Evolutionary conservation across 2,329 filamentous ascomycete species (phyloP).

Genomic region (Fusarium sp.): DNA sequence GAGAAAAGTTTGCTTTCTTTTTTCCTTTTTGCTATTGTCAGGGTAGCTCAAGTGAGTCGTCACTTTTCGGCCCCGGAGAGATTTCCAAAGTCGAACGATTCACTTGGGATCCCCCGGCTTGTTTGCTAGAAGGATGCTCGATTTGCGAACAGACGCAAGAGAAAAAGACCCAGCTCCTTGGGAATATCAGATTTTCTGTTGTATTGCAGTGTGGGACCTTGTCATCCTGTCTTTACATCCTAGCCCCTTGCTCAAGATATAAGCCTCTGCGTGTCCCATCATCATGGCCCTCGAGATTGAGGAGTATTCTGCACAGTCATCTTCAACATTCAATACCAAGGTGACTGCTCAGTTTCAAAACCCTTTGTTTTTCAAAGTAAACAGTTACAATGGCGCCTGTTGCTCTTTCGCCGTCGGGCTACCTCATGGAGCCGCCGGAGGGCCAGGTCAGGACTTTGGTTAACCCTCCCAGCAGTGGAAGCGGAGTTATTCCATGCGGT

Average conservation of each 20-base stretch:
- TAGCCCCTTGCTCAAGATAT: slow-evolving; percentile 28
- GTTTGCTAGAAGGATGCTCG: slow-evolving; percentile 9
- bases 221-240: slow-evolving; percentile 15
- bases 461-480: slow-evolving; percentile 43
- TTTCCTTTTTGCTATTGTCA: neutral
- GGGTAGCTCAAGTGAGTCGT: slow-evolving; percentile 30
- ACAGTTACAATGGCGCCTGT: slow-evolving; percentile 66
- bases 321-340: slow-evolving; percentile 10
- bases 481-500: slow-evolving; percentile 41
- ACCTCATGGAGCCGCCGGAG: slow-evolving; percentile 46
- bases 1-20: slow-evolving; percentile 22
- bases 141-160: neutral
- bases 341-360: slow-evolving; percentile 19
- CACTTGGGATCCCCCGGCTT: slow-evolving; percentile 27
- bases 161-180: neutral
- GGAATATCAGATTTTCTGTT: slow-evolving; percentile 24
- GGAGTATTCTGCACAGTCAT: slow-evolving; percentile 13
- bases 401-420: slow-evolving; percentile 56
- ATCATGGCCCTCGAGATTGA: neutral
- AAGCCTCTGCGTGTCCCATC: slow-evolving; percentile 31
- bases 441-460: slow-evolving; percentile 43
- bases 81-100: slow-evolving; percentile 39
- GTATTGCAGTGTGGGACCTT: slow-evolving; percentile 22
- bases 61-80: slow-evolving; percentile 32
- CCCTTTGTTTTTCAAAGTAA: neutral